Evolutionary conservation across 352 stramenopile genomes (phyloP).

Genomic region (Pythium graminicola): DNA sequence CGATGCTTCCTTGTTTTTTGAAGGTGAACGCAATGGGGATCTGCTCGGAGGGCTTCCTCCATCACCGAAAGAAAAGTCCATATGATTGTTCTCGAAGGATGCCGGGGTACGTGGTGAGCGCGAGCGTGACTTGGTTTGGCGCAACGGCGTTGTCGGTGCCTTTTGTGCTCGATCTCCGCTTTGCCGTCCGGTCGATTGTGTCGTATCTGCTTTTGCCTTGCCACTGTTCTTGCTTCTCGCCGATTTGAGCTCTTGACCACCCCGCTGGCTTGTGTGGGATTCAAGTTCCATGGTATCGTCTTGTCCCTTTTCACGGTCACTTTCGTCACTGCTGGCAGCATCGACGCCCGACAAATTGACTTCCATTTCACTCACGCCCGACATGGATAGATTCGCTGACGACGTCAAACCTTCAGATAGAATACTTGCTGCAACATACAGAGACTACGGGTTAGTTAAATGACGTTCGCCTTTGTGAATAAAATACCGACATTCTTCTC

Average conservation of each 20-base stretch:
- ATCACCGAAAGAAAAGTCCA: constrained; percentile 15
- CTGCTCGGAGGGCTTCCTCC: background rate
- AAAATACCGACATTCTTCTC: constrained; percentile 19
- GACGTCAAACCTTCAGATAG: constrained; percentile 18
- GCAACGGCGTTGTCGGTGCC: background rate
- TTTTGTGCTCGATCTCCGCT: background rate
- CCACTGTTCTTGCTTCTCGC: constrained; percentile 5
- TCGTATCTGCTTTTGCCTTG: constrained; percentile 7
- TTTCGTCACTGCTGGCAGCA: constrained; percentile 9
- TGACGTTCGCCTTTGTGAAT: too few relatives aligned
- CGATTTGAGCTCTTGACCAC: background rate
- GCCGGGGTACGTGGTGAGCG: background rate
- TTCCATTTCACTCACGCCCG: constrained; percentile 12
- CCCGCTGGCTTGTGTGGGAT: constrained; percentile 13
- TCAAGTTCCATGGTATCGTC: constrained; percentile 23
- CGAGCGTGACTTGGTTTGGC: background rate
- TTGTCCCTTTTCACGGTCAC: constrained; percentile 5
- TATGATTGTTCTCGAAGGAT: background rate
- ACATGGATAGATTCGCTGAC: constrained; percentile 22
- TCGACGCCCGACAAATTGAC: constrained; percentile 18
- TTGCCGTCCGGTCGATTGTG: background rate
- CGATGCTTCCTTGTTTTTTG: constrained; percentile 5
- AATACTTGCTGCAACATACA: constrained; percentile 16
- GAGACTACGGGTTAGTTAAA: too few relatives aligned
- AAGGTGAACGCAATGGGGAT: background rate